Conservation (phyloP, 2,329 filamentous ascomycete species). For the Aureobasidium sp. region DNA sequence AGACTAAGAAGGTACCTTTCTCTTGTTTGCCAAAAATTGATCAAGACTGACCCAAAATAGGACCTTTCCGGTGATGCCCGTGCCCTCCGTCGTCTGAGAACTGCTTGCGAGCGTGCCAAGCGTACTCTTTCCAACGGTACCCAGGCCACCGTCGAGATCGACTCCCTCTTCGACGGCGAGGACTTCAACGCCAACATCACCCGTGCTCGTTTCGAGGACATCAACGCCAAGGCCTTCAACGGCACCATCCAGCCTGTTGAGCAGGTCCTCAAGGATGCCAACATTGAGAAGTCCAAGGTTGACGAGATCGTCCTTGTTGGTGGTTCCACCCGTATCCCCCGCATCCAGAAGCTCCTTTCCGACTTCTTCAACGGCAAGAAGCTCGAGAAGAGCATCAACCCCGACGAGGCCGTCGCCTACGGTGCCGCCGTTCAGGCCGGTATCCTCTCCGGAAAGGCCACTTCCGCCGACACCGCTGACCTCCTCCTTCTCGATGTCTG, state of each 20-base stretch:
- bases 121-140: slow-evolving; percentile 95
- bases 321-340: slow-evolving; percentile 97
- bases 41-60: background rate
- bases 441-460: slow-evolving; percentile 97
- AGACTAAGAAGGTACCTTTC: slow-evolving; percentile 56
- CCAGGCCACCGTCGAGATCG: slow-evolving; percentile 96
- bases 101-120: slow-evolving; percentile 99
- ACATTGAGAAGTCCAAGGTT: slow-evolving; percentile 80
- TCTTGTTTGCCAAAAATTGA: background rate
- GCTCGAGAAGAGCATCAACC: slow-evolving; percentile 99
- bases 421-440: slow-evolving; percentile 97
- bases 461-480: slow-evolving; percentile 87
- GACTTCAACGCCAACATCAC: slow-evolving; percentile 97
- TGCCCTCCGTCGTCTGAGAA: slow-evolving; percentile 90
- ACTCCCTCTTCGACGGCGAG: slow-evolving; percentile 95
- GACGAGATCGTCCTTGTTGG: slow-evolving; percentile 99
- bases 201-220: slow-evolving; percentile 96
- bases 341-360: slow-evolving; percentile 97
- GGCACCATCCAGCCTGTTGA: slow-evolving; percentile 92
- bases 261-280: slow-evolving; percentile 91
- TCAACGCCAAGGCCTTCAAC: slow-evolving; percentile 91
- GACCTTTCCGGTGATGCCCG: slow-evolving; percentile 75
- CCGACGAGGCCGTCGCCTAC: slow-evolving; percentile 97
- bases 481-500: slow-evolving; percentile 94
- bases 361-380: slow-evolving; percentile 99